Evolutionary conservation across 2,329 filamentous ascomycete genomes (phyloP).

Genomic region (Cercospora sp.): DNA sequence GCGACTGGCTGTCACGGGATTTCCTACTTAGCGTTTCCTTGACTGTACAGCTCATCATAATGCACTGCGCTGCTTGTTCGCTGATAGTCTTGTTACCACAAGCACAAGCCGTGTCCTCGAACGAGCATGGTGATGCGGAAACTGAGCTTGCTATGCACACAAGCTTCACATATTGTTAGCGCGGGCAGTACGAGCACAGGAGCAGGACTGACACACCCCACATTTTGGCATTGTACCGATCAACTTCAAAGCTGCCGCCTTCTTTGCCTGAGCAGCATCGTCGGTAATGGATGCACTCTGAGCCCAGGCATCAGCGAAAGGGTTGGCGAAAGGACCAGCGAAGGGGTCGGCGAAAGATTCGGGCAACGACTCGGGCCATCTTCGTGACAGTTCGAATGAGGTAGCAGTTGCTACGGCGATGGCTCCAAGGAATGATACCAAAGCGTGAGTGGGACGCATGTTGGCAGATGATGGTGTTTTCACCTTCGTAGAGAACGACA

Average conservation of each 20-base stretch:
- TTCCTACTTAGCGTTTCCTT: conserved; percentile 12
- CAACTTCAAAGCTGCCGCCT: conserved; percentile 11
- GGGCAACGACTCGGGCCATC: background rate
- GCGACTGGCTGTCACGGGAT: background rate
- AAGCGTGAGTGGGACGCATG: background rate
- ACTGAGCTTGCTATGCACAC: conserved; percentile 23
- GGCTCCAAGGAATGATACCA: background rate
- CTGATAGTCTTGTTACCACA: conserved; percentile 13
- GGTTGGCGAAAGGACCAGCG: background rate
- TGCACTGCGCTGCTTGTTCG: conserved; percentile 1
- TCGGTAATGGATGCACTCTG: background rate
- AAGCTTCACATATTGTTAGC: background rate
- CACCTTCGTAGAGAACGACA: background rate
- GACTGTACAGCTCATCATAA: conserved; percentile 13
- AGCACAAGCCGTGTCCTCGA: conserved; percentile 24
- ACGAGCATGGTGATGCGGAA: conserved; percentile 22
- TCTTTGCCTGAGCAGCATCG: conserved; percentile 12
- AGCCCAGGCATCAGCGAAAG: background rate
- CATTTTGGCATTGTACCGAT: conserved; percentile 18
- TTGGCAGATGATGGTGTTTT: background rate
- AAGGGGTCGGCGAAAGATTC: background rate
- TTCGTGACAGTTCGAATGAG: background rate
- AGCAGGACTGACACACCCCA: conserved; percentile 11
- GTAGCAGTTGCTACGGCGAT: background rate
- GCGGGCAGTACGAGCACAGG: background rate